phyloP scores from a whole-genome alignment of 1,284 basidiomycete genomes.

The Cryptococcus amylolentus region DNA sequence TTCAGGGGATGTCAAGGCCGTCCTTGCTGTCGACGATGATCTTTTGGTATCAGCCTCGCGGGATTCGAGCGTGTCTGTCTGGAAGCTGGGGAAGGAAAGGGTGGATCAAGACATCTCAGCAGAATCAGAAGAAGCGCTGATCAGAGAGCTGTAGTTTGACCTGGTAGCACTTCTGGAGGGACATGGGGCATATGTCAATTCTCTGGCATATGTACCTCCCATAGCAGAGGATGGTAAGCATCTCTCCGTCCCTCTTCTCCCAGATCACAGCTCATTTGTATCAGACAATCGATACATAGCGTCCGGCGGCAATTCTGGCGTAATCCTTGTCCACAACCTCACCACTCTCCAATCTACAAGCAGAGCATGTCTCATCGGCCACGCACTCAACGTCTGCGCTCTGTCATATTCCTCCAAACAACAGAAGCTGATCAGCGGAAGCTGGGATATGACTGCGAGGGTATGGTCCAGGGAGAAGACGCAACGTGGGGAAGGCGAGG shows the following conservation, averaged over 20 bases:
- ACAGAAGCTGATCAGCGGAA: constrained; percentile 31
- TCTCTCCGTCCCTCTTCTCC: not conserved
- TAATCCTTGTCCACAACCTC: constrained; percentile 37
- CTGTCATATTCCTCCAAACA: constrained; percentile 19
- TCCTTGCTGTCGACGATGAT: constrained; percentile 20
- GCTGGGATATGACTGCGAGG: constrained; percentile 39
- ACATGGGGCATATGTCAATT: constrained; percentile 41
- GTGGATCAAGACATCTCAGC: too few relatives aligned
- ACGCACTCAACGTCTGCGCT: constrained; percentile 35
- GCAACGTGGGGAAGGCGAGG: too few relatives aligned
- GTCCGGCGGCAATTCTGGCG: constrained; percentile 32
- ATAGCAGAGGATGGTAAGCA: not conserved
- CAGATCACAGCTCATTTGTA: not conserved
- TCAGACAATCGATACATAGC: constrained; percentile 20
- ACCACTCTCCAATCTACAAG: constrained; percentile 18
- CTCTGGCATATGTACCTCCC: constrained; percentile 20
- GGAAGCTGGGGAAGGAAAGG: constrained; percentile 10
- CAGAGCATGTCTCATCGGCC: constrained; percentile 26
- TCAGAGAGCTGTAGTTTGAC: constrained; percentile 11
- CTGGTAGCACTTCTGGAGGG: constrained; percentile 24
- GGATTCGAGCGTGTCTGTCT: constrained; percentile 31
- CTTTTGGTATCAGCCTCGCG: constrained; percentile 29
- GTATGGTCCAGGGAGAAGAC: constrained; percentile 19
- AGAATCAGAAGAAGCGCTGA: not conserved
- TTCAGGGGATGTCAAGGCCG: constrained; percentile 32